Evolutionary conservation across 257 asterid species (phyloP), one percentile per base, ranked within the genome.

Genomic region (Parsonsia alboflavescens): DNA sequence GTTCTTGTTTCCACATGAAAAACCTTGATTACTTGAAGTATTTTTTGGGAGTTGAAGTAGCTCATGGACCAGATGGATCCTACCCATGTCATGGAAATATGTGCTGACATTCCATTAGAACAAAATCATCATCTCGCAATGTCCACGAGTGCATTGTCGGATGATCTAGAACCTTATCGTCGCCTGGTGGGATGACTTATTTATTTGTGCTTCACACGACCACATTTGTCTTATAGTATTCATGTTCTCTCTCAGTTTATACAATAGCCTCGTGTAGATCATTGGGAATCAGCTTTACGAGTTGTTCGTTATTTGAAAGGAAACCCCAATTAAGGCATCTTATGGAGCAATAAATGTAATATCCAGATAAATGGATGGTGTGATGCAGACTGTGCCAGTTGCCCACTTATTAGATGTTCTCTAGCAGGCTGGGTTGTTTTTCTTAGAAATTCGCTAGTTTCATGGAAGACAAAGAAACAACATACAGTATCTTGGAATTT

Each of bases 81-180:
- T 68, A 4, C 36, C 3, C 5, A 24, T n/a, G 30, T 42, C 30
- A 5, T 0, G 54, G 0, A 68, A 68, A 36, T 68, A 68, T 68
- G 36, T 0, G 56, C 17, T 9, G 24, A 7, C 30, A 21, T 68
- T 68, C 72, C 56, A 5, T 3, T 68, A 36, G 39, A 68, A 7
- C 17, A 21, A 24, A 42, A 68, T 42, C 56, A 68, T 42, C 10
- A 45, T 42, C 24, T 68, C 7, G 0, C 2, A 1, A 0, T 39
- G 33, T 10, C 3, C 0, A n/a, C 7, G 0, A 8, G 26, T n/a
- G 0, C 16, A 36, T 0, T 6, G 2, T 16, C 2, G 2, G 15
- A 13, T 7, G 0, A 48, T 44, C 24, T 33, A 5, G 56, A 26
- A 15, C 2, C 15, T 0, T 42, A 68, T 24, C 17, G 33, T 21